A percentile compares a stretch with the other conserved stretches of the same genome.
phyloP scores from a whole-genome alignment of 2,329 filamentous ascomycete genomes.

The Arachnopeziza araneosa region DNA sequence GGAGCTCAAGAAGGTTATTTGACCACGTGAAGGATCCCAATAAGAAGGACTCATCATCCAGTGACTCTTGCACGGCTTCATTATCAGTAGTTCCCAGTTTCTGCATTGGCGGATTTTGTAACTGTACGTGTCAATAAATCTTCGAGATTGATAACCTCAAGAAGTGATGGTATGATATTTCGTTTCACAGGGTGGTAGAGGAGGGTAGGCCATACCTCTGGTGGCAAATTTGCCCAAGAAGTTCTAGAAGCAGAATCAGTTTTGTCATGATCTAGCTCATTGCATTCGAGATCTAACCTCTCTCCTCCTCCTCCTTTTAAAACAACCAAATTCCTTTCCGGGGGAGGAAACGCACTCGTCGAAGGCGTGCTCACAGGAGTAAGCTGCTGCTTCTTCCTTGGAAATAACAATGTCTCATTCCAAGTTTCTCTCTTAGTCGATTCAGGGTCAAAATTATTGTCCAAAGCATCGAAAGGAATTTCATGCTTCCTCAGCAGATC shows the following conservation, averaged over 20 bases:
- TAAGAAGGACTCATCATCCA: neutral
- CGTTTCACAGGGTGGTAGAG: neutral
- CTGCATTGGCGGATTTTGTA: neutral
- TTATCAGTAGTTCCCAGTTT: neutral
- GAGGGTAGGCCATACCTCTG: neutral
- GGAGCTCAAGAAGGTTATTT: neutral
- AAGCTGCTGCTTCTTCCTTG: neutral
- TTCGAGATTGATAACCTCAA: too few relatives aligned
- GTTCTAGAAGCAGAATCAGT: neutral
- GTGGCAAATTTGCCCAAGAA: neutral
- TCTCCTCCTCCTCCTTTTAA: neutral
- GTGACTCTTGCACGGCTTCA: neutral
- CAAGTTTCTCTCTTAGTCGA: neutral
- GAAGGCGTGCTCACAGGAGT: neutral
- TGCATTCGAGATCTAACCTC: neutral
- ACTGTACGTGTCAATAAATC: neutral
- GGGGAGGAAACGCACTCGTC: neutral
- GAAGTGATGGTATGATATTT: too few relatives aligned
- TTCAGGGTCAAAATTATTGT: neutral
- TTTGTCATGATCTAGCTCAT: neutral
- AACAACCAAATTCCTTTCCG: neutral
- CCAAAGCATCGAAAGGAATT: neutral
- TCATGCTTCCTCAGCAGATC: neutral
- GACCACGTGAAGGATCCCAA: neutral
- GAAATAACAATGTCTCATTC: neutral